Evolutionary conservation across 495 filamentous ascomycete species (phyloP).

Genomic region (Thermothielavioides terrestris): DNA sequence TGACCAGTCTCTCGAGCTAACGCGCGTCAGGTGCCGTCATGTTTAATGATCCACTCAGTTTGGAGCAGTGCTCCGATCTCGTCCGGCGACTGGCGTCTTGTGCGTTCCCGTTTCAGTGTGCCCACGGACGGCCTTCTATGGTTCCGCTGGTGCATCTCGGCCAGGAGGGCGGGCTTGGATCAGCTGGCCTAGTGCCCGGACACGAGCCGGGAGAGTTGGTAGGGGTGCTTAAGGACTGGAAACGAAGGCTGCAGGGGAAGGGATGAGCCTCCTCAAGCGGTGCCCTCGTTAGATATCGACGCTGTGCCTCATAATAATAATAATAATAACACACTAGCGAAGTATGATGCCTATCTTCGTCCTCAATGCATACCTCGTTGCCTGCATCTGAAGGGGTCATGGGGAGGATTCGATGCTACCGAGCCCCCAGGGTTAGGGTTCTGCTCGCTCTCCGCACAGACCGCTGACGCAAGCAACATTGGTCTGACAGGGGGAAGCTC

Average conservation of each 20-base stretch:
- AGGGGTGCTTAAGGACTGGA: conserved; percentile 9
- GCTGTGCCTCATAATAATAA: no score
- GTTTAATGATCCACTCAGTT: conserved; percentile 77
- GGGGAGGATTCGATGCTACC: no score
- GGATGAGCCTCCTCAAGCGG: no score
- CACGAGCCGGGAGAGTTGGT: background rate
- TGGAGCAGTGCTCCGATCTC: conserved; percentile 57
- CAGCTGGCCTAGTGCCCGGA: background rate
- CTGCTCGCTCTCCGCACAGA: background rate
- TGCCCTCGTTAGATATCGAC: no score
- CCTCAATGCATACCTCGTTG: background rate
- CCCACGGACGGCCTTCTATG: conserved; percentile 74
- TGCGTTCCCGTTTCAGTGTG: conserved; percentile 88
- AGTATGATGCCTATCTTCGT: no score
- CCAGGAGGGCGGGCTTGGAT: background rate
- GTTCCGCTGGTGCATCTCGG: conserved; percentile 59
- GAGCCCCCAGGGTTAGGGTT: conserved; percentile 9
- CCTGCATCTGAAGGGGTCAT: background rate
- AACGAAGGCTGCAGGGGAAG: background rate
- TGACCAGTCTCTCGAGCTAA: background rate
- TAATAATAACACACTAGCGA: no score
- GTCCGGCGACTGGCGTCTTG: conserved; percentile 55
- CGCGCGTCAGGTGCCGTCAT: conserved; percentile 60
- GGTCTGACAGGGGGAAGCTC: background rate
- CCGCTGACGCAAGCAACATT: background rate